A percentile compares a stretch with the other conserved stretches of the same genome.
Conservation (phyloP, 192 early-diverging fungal genomes). For the Coemansia brasiliensis region DNA sequence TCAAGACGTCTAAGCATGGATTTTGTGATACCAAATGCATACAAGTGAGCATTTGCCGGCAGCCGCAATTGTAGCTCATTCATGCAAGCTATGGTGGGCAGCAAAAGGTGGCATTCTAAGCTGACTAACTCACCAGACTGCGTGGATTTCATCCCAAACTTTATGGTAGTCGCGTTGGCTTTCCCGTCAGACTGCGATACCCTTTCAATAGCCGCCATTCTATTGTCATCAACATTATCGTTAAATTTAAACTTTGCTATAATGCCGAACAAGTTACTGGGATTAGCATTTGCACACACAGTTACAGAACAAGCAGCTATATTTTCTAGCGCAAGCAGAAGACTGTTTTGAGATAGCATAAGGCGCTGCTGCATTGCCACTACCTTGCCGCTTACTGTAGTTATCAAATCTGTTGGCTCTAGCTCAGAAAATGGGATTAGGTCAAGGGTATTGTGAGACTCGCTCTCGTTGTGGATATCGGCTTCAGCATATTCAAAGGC, state of each 20-base stretch:
- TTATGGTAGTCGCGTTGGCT: neutral
- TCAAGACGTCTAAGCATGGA: conserved; percentile 13
- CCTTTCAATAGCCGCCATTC: neutral
- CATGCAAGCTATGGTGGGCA: conserved; percentile 2
- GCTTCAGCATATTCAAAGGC: conserved; percentile 7
- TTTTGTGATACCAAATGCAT: neutral
- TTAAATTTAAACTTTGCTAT: neutral
- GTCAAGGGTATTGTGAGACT: no score
- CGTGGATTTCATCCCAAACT: neutral
- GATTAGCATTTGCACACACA: neutral
- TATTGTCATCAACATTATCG: neutral
- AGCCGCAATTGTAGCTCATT: conserved; percentile 15
- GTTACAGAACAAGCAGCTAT: neutral
- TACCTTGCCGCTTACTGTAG: no score
- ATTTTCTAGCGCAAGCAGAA: no score
- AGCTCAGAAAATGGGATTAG: no score
- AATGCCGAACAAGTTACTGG: conserved; percentile 8
- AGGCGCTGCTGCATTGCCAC: no score
- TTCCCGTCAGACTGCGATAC: neutral
- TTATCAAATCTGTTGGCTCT: no score
- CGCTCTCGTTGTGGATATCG: neutral
- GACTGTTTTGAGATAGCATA: no score
- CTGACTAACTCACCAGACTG: neutral
- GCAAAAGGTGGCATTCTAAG: conserved; percentile 10
- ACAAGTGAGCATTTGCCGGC: conserved; percentile 19